Percentiles rank a stretch among this genome's conserved stretches.
Evolutionary conservation across 225 moss, liverwort and hornwort genomes (phyloP).

Genomic region (Lunularia cruciata): DNA sequence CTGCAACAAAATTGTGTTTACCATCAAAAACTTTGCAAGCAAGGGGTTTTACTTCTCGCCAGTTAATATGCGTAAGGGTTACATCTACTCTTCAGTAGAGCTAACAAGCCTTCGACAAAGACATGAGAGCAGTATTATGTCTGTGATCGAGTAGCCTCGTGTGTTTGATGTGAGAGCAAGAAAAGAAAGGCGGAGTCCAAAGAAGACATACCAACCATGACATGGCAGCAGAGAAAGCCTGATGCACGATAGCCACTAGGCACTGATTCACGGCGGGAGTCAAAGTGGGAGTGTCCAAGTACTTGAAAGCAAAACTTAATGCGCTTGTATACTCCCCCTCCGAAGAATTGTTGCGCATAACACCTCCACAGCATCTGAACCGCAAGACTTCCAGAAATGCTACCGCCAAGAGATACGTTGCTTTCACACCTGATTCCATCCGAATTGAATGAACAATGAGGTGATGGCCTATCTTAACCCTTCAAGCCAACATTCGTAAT

Average conservation of each 20-base stretch:
- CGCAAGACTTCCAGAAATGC: conserved; percentile 70
- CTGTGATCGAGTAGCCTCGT: too few relatives aligned
- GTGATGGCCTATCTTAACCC: too few relatives aligned
- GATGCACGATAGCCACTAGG: conserved; percentile 50
- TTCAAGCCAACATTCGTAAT: too few relatives aligned
- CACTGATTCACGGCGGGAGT: conserved; percentile 62
- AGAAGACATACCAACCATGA: conserved; percentile 59
- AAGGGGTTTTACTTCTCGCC: too few relatives aligned
- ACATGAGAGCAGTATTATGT: too few relatives aligned
- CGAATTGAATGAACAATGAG: too few relatives aligned
- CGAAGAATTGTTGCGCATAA: conserved; percentile 33
- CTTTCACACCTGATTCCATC: conserved; percentile 62
- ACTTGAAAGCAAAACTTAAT: conserved; percentile 66
- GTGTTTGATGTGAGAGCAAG: too few relatives aligned
- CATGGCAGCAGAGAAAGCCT: conserved; percentile 55
- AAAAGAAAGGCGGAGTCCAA: neutral
- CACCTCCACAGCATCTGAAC: conserved; percentile 60
- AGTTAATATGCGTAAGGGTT: too few relatives aligned
- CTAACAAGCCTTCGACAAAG: too few relatives aligned
- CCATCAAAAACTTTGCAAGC: too few relatives aligned
- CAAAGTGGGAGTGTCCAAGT: conserved; percentile 72
- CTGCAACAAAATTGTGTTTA: too few relatives aligned
- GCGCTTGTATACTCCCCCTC: conserved; percentile 49
- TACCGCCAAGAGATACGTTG: conserved; percentile 75
- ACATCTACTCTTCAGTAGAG: too few relatives aligned